Percentiles rank a stretch among this genome's conserved stretches.
Conservation (phyloP, 441 rosid genomes). For the Euphorbia corollata region DNA sequence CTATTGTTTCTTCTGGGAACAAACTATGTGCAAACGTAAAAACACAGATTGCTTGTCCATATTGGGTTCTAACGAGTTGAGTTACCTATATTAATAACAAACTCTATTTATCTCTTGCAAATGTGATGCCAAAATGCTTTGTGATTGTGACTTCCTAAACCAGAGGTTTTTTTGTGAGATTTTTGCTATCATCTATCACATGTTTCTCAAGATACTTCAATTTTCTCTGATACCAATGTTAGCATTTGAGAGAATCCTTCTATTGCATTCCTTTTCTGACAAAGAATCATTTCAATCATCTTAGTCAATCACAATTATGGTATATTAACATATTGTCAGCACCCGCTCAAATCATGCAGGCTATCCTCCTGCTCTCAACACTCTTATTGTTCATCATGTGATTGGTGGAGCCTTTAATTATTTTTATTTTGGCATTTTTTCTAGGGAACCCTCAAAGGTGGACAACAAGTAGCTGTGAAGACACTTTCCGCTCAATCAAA, state of each 20-base stretch:
- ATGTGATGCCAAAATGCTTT: neutral
- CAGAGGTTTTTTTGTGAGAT: neutral
- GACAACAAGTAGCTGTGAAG: constrained; percentile 69
- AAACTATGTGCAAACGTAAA: neutral
- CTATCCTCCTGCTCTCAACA: neutral
- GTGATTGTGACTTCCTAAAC: neutral
- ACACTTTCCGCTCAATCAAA: constrained; percentile 70
- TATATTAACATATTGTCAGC: neutral
- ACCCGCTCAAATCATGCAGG: neutral
- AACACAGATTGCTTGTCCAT: neutral
- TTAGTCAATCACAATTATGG: neutral
- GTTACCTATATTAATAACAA: neutral
- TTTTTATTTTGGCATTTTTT: constrained; percentile 13
- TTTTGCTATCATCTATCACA: neutral
- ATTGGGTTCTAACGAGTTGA: neutral
- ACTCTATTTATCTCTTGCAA: neutral
- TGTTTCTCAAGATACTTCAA: constrained; percentile 3
- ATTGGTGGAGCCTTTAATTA: neutral
- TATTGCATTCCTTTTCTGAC: neutral
- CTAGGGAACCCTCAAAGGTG: constrained; percentile 65
- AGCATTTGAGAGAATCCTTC: neutral
- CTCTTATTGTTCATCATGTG: constrained; percentile 1
- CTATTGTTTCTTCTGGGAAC: neutral
- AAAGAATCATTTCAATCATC: constrained; percentile 1
- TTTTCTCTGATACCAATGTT: constrained; percentile 11